Evolutionary conservation across 768 basidiomycete species (phyloP).

Genomic region (Xerocomus spinulosus): DNA sequence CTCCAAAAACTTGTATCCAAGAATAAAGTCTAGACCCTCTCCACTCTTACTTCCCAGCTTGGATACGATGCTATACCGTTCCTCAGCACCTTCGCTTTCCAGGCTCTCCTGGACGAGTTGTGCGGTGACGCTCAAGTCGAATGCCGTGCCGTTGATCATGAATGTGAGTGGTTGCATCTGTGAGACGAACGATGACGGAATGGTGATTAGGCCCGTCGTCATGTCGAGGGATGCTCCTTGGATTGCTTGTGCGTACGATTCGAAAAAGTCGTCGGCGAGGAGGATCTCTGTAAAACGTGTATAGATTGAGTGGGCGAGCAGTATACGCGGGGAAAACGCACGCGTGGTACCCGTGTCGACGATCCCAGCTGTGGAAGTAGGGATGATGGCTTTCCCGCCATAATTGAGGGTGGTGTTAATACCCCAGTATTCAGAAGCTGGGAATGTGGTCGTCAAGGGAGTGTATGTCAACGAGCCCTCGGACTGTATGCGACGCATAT

Average conservation of each 20-base stretch:
- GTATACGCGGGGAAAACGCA: background rate
- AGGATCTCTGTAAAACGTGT: background rate
- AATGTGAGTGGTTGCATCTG: conserved; percentile 10
- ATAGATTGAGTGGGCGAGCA: background rate
- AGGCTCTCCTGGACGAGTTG: conserved; percentile 8
- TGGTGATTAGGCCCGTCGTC: conserved; percentile 3
- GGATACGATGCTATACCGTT: conserved; percentile 1
- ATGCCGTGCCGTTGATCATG: background rate
- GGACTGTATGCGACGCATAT: background rate
- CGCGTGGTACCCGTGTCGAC: background rate
- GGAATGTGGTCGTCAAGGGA: background rate
- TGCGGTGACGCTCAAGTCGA: conserved; percentile 8
- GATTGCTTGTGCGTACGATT: background rate
- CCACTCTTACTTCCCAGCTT: background rate
- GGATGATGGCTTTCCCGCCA: background rate
- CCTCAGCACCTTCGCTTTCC: conserved; percentile 4
- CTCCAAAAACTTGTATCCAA: conserved; percentile 16
- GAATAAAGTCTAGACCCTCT: background rate
- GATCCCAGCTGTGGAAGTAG: background rate
- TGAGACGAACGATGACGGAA: conserved; percentile 5
- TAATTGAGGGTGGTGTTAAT: background rate
- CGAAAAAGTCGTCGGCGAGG: background rate
- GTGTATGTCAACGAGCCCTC: background rate
- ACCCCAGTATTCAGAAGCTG: background rate
- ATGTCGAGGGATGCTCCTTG: background rate